Percentiles rank a stretch among this genome's conserved stretches.
Evolutionary conservation across 495 filamentous ascomycete species (phyloP).

Genomic region (Aspergillus haitiensis): DNA sequence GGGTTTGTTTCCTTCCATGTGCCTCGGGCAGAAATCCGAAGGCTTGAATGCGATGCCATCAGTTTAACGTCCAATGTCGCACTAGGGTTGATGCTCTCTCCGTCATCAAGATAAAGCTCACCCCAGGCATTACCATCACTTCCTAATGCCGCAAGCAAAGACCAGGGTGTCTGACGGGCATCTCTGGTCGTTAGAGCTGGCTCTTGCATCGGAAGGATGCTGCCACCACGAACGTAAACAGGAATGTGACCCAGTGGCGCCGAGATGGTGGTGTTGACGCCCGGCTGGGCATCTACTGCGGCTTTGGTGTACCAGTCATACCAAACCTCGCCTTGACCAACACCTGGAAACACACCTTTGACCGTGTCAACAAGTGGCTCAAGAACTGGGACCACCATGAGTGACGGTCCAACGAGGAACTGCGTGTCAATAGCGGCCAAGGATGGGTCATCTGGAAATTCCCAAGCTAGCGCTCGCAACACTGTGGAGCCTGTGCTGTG

Average conservation of each 20-base stretch:
- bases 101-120: conserved; percentile 78
- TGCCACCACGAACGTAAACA: conserved; percentile 70
- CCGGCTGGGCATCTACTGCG: conserved; percentile 51
- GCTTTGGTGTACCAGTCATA: conserved; percentile 80
- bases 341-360: conserved; percentile 76
- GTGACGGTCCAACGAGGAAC: conserved; percentile 70
- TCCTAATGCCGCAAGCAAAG: conserved; percentile 63
- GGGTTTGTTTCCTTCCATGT: conserved; percentile 60
- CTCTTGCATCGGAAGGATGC: conserved; percentile 68
- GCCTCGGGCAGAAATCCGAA: conserved; percentile 52
- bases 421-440: conserved; percentile 68
- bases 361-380: conserved; percentile 63
- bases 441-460: conserved; percentile 75
- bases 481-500: conserved; percentile 69
- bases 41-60: conserved; percentile 41
- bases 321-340: conserved; percentile 63
- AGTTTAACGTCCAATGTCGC: conserved; percentile 62
- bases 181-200: conserved; percentile 68
- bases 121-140: conserved; percentile 60
- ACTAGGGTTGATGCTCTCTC: conserved; percentile 64
- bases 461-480: conserved; percentile 81
- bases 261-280: conserved; percentile 68
- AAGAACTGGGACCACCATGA: conserved; percentile 75
- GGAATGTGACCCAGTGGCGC: conserved; percentile 80
- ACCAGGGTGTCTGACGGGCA: conserved; percentile 67